phyloP scores from a whole-genome alignment of 208 protist genomes.

The Leishmania braziliensis region DNA sequence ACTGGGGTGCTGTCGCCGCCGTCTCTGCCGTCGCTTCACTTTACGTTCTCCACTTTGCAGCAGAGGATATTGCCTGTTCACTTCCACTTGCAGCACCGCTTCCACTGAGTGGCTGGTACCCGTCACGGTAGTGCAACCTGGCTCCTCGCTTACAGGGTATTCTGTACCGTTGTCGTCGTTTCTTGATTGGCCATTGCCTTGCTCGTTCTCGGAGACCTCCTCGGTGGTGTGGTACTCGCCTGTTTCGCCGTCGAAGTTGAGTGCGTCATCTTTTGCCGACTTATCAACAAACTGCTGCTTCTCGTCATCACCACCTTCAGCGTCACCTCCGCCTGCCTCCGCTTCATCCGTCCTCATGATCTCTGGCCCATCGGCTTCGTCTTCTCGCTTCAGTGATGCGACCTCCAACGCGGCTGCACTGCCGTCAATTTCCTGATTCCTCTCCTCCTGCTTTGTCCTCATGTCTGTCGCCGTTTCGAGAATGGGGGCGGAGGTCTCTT shows the following conservation, averaged over 20 bases:
- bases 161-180: constrained; percentile 18
- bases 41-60: background rate
- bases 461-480: background rate
- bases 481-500: background rate
- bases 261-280: background rate
- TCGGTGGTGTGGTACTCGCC: background rate
- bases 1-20: constrained; percentile 5
- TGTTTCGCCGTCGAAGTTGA: background rate
- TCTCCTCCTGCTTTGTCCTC: background rate
- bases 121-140: too few species aligned
- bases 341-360: constrained; percentile 23
- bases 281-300: background rate
- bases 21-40: background rate
- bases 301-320: background rate
- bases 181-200: constrained; percentile 12
- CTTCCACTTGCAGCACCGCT: background rate
- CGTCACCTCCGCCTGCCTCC: background rate
- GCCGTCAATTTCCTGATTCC: background rate
- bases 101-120: background rate
- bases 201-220: constrained; percentile 5
- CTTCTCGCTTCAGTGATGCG: background rate
- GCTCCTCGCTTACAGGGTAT: constrained; percentile 2
- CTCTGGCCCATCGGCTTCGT: background rate
- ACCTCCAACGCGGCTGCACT: background rate
- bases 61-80: background rate